These are phyloP conservation scores for Camellia oleifera DNA, from an alignment of 179 eudicot genomes.

Conservation along the genomic window DNA sequence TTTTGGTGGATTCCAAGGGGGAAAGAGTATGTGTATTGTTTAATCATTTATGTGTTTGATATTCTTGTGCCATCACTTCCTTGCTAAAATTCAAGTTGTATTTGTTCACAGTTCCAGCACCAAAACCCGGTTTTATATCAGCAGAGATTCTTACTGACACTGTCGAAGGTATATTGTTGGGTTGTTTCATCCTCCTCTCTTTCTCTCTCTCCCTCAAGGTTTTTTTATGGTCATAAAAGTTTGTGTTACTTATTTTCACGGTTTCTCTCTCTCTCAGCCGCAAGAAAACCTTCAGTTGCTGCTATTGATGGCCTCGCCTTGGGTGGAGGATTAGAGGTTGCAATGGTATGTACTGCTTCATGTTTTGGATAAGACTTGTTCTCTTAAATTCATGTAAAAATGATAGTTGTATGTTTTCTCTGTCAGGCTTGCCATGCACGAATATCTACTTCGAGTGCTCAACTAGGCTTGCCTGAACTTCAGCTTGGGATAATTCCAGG, in stretches of 20 bases:
- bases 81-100: not conserved
- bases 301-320: slow-evolving; percentile 93
- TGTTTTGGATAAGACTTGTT: not conserved
- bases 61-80: not conserved
- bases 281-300: slow-evolving; percentile 89
- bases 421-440: slow-evolving; percentile 89
- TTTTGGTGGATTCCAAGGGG: slow-evolving; percentile 65
- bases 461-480: slow-evolving; percentile 93
- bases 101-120: slow-evolving; percentile 45
- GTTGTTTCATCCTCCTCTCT: not conserved
- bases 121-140: slow-evolving; percentile 77
- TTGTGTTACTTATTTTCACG: not conserved
- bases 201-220: too few relatives aligned
- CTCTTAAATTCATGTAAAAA: not conserved
- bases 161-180: slow-evolving; percentile 54
- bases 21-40: slow-evolving; percentile 43
- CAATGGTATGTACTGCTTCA: slow-evolving; percentile 62
- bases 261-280: slow-evolving; percentile 39
- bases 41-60: not conserved
- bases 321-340: slow-evolving; percentile 95
- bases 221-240: not conserved
- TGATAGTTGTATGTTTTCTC: not conserved
- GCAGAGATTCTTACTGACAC: slow-evolving; percentile 79
- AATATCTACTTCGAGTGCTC: slow-evolving; percentile 79
- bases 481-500: slow-evolving; percentile 92